phyloP scores from a whole-genome alignment of 805 yeast genomes.

The Myxozyma sirexii region DNA sequence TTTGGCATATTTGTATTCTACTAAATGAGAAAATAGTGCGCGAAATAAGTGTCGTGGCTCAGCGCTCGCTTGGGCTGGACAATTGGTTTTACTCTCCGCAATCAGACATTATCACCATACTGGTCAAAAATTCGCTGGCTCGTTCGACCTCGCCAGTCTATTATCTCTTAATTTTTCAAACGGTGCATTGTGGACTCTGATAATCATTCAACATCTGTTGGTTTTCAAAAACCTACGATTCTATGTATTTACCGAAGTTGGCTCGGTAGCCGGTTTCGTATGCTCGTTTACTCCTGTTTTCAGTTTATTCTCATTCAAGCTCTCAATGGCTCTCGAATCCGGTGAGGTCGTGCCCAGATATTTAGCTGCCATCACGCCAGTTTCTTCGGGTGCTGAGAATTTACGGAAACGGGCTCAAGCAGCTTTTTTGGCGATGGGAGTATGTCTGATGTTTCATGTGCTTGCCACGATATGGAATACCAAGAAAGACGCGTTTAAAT shows the following conservation, averaged over 20 bases:
- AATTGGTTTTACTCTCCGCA: slow-evolving; percentile 52
- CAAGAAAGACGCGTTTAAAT: slow-evolving; percentile 15
- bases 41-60: neutral
- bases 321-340: slow-evolving; percentile 54
- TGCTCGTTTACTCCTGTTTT: slow-evolving; percentile 51
- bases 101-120: slow-evolving; percentile 84
- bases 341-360: slow-evolving; percentile 56
- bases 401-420: slow-evolving; percentile 39
- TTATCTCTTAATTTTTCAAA: slow-evolving; percentile 40
- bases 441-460: slow-evolving; percentile 20
- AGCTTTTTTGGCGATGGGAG: slow-evolving; percentile 36
- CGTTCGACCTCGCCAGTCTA: slow-evolving; percentile 52
- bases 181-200: slow-evolving; percentile 53
- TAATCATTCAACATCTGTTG: slow-evolving; percentile 48
- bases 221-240: slow-evolving; percentile 36
- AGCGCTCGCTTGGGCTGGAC: slow-evolving; percentile 33
- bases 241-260: slow-evolving; percentile 37
- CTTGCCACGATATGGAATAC: slow-evolving; percentile 19
- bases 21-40: too few species aligned
- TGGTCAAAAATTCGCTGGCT: slow-evolving; percentile 65
- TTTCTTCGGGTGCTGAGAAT: slow-evolving; percentile 1
- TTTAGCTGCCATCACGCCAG: slow-evolving; percentile 6
- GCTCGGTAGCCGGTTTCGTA: slow-evolving; percentile 48
- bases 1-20: too few species aligned
- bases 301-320: slow-evolving; percentile 57